Evolutionary conservation across 2,329 filamentous ascomycete genomes (phyloP), one percentile per base, ranked within the genome.

Genomic region (Parastagonospora nodorum): DNA sequence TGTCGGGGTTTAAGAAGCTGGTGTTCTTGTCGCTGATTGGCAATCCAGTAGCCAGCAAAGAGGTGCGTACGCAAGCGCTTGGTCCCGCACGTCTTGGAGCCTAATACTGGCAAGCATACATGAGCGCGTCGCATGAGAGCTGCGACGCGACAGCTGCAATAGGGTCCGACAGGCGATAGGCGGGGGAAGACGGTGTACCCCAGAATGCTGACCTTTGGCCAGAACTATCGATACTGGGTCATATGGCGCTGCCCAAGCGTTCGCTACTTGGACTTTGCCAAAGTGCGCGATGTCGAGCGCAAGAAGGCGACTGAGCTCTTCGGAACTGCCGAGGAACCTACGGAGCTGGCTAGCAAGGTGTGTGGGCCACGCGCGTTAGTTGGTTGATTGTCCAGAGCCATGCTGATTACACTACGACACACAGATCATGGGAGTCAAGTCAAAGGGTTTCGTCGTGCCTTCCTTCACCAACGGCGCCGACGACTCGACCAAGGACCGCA

Each of bases 201-300:
- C 32, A 31, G 24, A 39, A 45, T 39, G 39, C 38, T 40, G 29
- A 35, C 8, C 12, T 12, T 16, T 40, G 4, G 38, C 19, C 14
- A 97, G 91, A 80, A 97, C 76, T 99, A 97, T 78, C 88, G 94
- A 45, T 88, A 88, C 73, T 99, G 90, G 88, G 79, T 96, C 27
- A 84, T 99, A 53, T 97, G 90, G 88, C 85, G 88, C 57, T 90
- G 89, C 71, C 92, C 91, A 1, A 83, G 82, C 4, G 86, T 99
- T 37, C 87, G 93, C 38, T 97, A 96, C 75, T 82, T 99, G 42
- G 94, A 99, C 76, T 97, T 91, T 72, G 82, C 86, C 63, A 96
- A 96, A 76, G 92, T 99, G 42, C 95, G 91, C 75, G 85, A 94
- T 58, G 86, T 83, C 0, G 94, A 99, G 80, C 85, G 92, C 38